phyloP scores from a whole-genome alignment of 805 yeast species.

The Yarrowia sp. region DNA sequence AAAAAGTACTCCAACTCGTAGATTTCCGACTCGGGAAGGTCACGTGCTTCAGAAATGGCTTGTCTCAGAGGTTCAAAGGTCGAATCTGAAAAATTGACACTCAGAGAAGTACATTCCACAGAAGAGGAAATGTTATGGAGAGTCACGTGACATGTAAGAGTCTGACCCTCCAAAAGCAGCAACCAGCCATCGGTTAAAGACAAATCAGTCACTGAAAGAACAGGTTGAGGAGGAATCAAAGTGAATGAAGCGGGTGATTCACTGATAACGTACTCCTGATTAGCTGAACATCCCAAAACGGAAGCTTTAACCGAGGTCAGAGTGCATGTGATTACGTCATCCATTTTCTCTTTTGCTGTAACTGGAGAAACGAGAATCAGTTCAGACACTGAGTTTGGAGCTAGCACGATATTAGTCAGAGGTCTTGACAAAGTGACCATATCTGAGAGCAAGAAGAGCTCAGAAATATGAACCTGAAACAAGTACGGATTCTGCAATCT shows the following conservation, averaged over 20 bases:
- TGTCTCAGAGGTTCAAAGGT: conserved; percentile 62
- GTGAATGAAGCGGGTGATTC: conserved; percentile 28
- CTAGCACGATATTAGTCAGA: conserved; percentile 34
- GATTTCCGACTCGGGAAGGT: conserved; percentile 57
- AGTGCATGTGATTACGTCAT: conserved; percentile 51
- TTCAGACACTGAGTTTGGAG: conserved; percentile 34
- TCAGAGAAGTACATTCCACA: conserved; percentile 54
- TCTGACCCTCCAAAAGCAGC: conserved; percentile 79
- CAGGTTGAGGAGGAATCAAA: conserved; percentile 57
- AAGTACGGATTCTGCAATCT: conserved; percentile 75
- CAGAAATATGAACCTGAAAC: conserved; percentile 62
- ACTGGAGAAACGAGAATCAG: conserved; percentile 38
- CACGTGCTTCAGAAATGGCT: conserved; percentile 48
- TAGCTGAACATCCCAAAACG: conserved; percentile 4
- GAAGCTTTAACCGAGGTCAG: conserved; percentile 42
- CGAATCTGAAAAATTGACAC: conserved; percentile 69
- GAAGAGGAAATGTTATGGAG: conserved; percentile 56
- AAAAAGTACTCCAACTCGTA: conserved; percentile 74
- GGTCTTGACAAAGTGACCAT: conserved; percentile 31
- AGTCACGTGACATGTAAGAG: conserved; percentile 48
- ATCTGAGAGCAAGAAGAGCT: conserved; percentile 34
- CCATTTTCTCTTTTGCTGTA: conserved; percentile 44
- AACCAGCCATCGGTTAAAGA: conserved; percentile 63
- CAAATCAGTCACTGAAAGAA: conserved; percentile 50
- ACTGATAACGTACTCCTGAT: conserved; percentile 3